phyloP scores from a whole-genome alignment of 495 filamentous ascomycete species.

The Neurospora hispaniola region DNA sequence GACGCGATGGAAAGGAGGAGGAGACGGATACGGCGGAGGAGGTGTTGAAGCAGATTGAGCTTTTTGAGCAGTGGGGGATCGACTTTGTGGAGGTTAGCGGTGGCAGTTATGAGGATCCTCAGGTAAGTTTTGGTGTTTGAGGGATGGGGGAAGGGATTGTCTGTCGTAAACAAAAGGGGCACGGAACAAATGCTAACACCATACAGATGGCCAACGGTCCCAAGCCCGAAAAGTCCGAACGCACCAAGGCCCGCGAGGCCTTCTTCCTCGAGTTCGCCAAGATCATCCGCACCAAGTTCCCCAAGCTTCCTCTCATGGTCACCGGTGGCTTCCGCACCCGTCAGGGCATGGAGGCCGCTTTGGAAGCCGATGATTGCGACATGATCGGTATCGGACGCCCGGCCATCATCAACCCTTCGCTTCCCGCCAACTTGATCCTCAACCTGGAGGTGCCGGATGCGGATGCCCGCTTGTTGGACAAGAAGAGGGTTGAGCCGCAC shows the following conservation, averaged over 20 bases:
- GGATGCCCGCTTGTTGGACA: constrained; percentile 34
- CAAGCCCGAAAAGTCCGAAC: constrained; percentile 13
- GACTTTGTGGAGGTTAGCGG: constrained; percentile 57
- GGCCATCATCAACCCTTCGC: constrained; percentile 36
- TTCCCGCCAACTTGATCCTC: constrained; percentile 40
- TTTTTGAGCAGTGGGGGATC: constrained; percentile 42
- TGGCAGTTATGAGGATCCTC: constrained; percentile 45
- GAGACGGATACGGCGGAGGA: constrained; percentile 14
- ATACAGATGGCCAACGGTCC: constrained; percentile 4
- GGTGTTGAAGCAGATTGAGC: constrained; percentile 41
- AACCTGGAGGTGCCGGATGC: constrained; percentile 41
- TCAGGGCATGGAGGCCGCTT: constrained; percentile 41
- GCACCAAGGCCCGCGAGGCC: constrained; percentile 44
- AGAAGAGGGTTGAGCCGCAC: constrained; percentile 21
- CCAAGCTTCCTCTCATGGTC: constrained; percentile 33
- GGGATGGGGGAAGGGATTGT: not conserved
- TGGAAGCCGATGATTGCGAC: constrained; percentile 44
- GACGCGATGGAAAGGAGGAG: too few species aligned
- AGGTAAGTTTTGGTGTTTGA: constrained; percentile 13
- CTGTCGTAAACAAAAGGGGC: too few species aligned
- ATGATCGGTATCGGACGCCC: constrained; percentile 48
- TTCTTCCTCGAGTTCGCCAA: constrained; percentile 52
- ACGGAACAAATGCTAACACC: not conserved
- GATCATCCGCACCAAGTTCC: constrained; percentile 33
- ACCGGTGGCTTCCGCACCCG: constrained; percentile 45